phyloP scores from a whole-genome alignment of 495 filamentous ascomycete species.

The Trichoderma asperelloides region DNA sequence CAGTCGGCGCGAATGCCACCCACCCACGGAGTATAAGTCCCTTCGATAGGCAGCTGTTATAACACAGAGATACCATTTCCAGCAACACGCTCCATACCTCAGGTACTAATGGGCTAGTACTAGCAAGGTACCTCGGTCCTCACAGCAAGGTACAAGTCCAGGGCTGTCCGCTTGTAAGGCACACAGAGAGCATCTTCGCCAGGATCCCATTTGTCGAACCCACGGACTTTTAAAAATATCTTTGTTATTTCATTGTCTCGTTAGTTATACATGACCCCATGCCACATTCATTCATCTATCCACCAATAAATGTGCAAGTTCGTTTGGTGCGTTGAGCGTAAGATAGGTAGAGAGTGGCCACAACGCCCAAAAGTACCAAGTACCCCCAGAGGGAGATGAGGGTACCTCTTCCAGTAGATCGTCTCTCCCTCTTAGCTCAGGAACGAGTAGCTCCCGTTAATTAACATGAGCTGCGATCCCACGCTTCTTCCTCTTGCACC shows the following conservation, averaged over 20 bases:
- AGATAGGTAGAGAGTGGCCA: too few relatives aligned
- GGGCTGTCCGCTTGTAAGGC: background rate
- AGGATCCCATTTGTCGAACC: background rate
- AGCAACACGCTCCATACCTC: background rate
- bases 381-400: background rate
- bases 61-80: too few relatives aligned
- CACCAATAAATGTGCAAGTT: too few relatives aligned
- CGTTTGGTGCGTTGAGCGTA: too few relatives aligned
- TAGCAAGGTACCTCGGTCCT: background rate
- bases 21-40: background rate
- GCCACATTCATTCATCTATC: too few relatives aligned
- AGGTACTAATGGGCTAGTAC: background rate
- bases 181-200: background rate
- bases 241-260: background rate
- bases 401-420: background rate
- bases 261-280: background rate
- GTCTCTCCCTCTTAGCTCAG: background rate
- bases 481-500: constrained; percentile 3
- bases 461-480: constrained; percentile 2
- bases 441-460: constrained; percentile 6
- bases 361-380: background rate
- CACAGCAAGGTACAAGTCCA: background rate
- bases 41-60: too few relatives aligned
- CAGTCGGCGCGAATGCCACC: too few relatives aligned
- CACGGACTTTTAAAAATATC: background rate